phyloP scores from a whole-genome alignment of 2,329 filamentous ascomycete species.

The Sporothrix protearum region DNA sequence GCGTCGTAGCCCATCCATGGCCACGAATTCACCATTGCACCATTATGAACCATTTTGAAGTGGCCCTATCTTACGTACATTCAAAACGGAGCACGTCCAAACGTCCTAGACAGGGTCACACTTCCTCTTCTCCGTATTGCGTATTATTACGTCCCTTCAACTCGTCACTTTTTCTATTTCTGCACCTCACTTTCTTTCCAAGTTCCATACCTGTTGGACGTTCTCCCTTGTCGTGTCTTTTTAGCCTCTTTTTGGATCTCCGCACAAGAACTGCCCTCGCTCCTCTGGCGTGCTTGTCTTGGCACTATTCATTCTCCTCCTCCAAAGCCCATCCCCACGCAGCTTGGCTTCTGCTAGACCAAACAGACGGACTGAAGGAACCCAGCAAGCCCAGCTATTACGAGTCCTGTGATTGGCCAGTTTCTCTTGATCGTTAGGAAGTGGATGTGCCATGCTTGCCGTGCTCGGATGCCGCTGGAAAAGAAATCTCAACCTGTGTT shows the following conservation, averaged over 20 bases:
- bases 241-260: neutral
- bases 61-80: neutral
- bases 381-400: neutral
- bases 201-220: neutral
- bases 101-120: neutral
- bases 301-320: neutral
- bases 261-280: neutral
- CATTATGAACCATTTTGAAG: neutral
- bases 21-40: neutral
- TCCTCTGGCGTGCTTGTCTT: neutral
- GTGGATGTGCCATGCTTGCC: neutral
- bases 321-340: neutral
- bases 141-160: neutral
- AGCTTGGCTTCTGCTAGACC: neutral
- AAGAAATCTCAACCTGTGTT: neutral
- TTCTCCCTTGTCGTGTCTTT: neutral
- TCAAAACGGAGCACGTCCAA: neutral
- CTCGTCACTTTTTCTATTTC: neutral
- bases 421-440: neutral
- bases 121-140: neutral
- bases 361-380: conserved; percentile 5
- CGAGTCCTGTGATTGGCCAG: neutral
- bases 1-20: neutral
- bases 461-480: neutral
- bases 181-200: neutral